phyloP scores from a whole-genome alignment of 2,329 filamentous ascomycete species.

The Aspergillus sp. region DNA sequence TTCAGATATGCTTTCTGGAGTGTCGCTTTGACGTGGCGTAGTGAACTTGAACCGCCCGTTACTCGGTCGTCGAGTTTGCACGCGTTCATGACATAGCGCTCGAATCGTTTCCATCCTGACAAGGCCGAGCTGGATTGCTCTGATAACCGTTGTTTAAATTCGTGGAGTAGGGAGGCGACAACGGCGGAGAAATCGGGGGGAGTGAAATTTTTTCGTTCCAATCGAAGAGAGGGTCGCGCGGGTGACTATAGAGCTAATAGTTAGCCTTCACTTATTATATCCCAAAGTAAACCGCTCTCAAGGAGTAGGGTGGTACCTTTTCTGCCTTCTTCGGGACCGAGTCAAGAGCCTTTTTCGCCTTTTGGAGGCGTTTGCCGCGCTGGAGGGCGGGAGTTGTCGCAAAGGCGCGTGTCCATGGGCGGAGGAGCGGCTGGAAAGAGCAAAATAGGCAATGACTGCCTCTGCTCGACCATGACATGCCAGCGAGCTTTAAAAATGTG shows the following conservation, averaged over 20 bases:
- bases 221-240: conserved; percentile 1
- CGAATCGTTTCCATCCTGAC: conserved; percentile 29
- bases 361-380: conserved; percentile 13
- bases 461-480: conserved; percentile 41
- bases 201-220: conserved; percentile 10
- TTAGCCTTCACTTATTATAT: not conserved
- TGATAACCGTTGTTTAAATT: conserved; percentile 21
- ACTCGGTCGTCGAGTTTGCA: conserved; percentile 25
- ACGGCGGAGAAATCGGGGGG: conserved; percentile 26
- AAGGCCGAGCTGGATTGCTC: conserved; percentile 14
- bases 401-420: conserved; percentile 29
- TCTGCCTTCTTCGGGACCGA: not conserved
- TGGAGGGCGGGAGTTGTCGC: conserved; percentile 29
- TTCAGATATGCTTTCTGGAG: conserved; percentile 61
- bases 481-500: conserved; percentile 5
- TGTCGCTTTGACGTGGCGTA: conserved; percentile 28
- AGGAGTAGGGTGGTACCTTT: not conserved
- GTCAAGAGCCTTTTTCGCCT: conserved; percentile 13
- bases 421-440: conserved; percentile 33
- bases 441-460: conserved; percentile 43
- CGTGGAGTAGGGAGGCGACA: conserved; percentile 26
- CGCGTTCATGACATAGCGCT: conserved; percentile 31
- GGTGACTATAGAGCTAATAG: not conserved
- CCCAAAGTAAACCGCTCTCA: not conserved
- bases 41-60: conserved; percentile 15